A percentile compares a stretch with the other conserved stretches of the same genome.
Evolutionary conservation across 495 filamentous ascomycete genomes (phyloP).

Genomic region (Penicillium macrosclerotiorum): DNA sequence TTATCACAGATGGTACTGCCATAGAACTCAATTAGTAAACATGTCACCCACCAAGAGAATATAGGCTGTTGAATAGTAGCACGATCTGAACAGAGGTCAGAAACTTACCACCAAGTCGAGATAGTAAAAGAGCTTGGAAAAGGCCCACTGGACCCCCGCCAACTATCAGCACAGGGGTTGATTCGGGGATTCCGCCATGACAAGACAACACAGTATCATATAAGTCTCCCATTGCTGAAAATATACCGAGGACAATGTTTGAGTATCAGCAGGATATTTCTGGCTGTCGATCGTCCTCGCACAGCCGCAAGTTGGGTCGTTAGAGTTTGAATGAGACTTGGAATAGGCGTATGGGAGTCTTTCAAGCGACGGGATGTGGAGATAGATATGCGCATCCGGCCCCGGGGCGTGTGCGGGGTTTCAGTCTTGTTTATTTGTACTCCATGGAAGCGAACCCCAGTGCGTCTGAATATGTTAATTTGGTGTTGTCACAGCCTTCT

Average conservation of each 20-base stretch:
- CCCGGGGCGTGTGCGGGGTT: background rate
- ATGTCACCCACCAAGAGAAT: too few relatives aligned
- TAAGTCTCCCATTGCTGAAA: background rate
- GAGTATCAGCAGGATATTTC: background rate
- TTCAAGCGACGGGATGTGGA: background rate
- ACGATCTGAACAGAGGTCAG: too few relatives aligned
- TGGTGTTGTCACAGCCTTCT: background rate
- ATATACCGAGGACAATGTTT: background rate
- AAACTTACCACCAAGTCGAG: slow-evolving; percentile 17
- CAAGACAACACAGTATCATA: background rate
- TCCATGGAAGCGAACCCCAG: background rate
- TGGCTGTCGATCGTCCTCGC: background rate
- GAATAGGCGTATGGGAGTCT: background rate
- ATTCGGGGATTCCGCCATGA: background rate
- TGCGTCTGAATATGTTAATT: background rate
- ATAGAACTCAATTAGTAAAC: background rate
- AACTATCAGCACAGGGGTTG: slow-evolving; percentile 33
- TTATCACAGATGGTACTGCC: slow-evolving; percentile 21
- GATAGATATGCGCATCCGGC: background rate
- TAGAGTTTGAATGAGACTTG: background rate
- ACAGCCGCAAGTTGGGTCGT: background rate
- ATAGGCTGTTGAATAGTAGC: background rate
- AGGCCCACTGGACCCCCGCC: slow-evolving; percentile 35
- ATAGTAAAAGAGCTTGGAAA: slow-evolving; percentile 26
- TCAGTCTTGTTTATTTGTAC: background rate